phyloP scores from a whole-genome alignment of 2,329 filamentous ascomycete species.

The Keithomyces neogunnii region DNA sequence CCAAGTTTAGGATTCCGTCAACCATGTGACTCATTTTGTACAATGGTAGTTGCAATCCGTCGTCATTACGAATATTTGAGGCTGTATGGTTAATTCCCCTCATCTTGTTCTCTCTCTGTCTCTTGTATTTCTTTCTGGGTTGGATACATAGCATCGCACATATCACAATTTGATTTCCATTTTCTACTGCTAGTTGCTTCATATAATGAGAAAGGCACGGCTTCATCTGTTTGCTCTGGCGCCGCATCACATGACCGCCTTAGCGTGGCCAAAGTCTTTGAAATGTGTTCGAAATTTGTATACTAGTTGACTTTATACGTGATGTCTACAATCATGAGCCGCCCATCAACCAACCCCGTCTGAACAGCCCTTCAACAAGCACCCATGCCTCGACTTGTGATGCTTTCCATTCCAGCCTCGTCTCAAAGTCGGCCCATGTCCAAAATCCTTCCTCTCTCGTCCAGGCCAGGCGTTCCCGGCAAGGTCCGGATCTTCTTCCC shows the following conservation, averaged over 20 bases:
- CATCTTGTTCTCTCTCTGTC: background rate
- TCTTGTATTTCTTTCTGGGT: too few relatives aligned
- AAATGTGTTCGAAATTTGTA: slow-evolving; percentile 18
- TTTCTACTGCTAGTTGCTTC: too few relatives aligned
- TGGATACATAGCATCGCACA: background rate
- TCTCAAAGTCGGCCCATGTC: background rate
- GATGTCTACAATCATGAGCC: slow-evolving; percentile 19
- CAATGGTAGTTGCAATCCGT: too few relatives aligned
- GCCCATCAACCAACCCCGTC: slow-evolving; percentile 13
- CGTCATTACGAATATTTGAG: too few relatives aligned
- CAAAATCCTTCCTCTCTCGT: background rate
- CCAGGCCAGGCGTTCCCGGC: too few relatives aligned
- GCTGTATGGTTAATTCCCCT: background rate
- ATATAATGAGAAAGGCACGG: too few relatives aligned
- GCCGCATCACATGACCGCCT: too few relatives aligned
- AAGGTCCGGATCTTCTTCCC: background rate
- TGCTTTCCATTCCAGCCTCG: slow-evolving; percentile 6
- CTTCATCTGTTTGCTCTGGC: too few relatives aligned
- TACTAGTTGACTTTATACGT: slow-evolving; percentile 16
- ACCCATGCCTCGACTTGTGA: slow-evolving; percentile 6
- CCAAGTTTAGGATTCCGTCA: background rate
- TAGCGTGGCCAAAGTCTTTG: slow-evolving; percentile 7
- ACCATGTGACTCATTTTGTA: too few relatives aligned
- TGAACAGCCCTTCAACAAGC: background rate
- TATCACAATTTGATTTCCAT: too few relatives aligned